Evolutionary conservation across 768 basidiomycete genomes (phyloP).

Genomic region (Mycena galericulata): DNA sequence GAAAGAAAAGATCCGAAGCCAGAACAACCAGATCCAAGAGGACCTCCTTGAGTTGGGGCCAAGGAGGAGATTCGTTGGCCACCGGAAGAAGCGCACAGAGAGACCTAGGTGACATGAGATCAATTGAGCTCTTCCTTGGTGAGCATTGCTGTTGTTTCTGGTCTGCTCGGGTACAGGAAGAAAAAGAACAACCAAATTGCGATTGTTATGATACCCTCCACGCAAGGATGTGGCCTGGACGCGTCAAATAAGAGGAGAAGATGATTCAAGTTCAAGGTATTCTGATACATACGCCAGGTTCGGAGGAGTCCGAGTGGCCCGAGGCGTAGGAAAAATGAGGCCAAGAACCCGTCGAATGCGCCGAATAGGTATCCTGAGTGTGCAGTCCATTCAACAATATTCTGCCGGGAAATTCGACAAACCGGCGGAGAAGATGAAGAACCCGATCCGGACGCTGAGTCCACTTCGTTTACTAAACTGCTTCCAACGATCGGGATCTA

Average conservation of each 20-base stretch:
- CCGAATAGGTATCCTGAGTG: constrained; percentile 6
- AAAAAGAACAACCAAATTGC: constrained; percentile 42
- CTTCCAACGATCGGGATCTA: neutral
- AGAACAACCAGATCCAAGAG: constrained; percentile 1
- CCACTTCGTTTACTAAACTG: constrained; percentile 17
- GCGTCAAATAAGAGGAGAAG: neutral
- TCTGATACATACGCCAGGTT: neutral
- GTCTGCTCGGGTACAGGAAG: constrained; percentile 46
- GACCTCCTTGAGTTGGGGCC: neutral
- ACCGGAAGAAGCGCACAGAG: neutral
- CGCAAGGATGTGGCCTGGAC: constrained; percentile 12
- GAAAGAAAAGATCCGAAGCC: constrained; percentile 1
- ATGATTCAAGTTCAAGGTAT: neutral
- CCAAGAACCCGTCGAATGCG: constrained; percentile 19
- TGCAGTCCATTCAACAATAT: neutral
- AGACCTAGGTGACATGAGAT: constrained; percentile 29
- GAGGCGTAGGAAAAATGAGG: constrained; percentile 1
- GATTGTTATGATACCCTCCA: constrained; percentile 37
- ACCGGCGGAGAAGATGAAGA: constrained; percentile 18
- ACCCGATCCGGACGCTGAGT: constrained; percentile 19
- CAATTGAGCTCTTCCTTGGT: constrained; percentile 46
- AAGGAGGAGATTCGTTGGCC: neutral
- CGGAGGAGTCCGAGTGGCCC: neutral
- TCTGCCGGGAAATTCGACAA: neutral
- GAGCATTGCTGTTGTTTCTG: constrained; percentile 48